Evolutionary conservation across 2,329 filamentous ascomycete species (phyloP).

Genomic region (Simplicillium sp.): DNA sequence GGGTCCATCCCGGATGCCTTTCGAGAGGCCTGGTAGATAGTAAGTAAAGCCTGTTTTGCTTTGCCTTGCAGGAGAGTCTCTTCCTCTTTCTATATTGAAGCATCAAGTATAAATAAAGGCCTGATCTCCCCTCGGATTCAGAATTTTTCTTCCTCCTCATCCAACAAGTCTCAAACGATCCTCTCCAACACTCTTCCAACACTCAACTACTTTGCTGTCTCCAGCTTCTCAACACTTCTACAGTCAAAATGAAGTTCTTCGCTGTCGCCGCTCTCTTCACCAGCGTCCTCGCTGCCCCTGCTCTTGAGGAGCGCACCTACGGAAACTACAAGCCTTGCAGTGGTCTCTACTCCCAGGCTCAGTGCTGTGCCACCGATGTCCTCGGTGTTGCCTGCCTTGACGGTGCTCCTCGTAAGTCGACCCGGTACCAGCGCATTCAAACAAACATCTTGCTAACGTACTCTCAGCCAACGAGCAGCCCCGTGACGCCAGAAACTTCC

Average conservation of each 20-base stretch:
- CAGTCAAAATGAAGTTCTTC: conserved; percentile 12
- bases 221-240: background rate
- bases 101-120: background rate
- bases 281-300: conserved; percentile 7
- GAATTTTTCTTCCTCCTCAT: background rate
- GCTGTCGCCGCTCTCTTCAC: conserved; percentile 9
- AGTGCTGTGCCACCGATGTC: conserved; percentile 10
- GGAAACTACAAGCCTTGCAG: conserved; percentile 1
- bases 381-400: conserved; percentile 7
- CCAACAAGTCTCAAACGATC: background rate
- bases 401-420: background rate
- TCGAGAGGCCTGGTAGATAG: too few relatives aligned
- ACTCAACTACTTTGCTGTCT: background rate
- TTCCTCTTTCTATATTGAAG: too few relatives aligned
- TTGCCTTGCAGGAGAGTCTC: too few relatives aligned
- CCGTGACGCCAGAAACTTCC: background rate
- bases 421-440: background rate
- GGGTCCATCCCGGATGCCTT: too few relatives aligned
- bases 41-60: too few relatives aligned
- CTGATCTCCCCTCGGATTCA: background rate
- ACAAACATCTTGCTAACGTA: background rate
- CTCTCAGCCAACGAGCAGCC: background rate
- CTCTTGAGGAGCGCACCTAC: conserved; percentile 1
- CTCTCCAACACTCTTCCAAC: background rate
- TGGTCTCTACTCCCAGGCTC: conserved; percentile 7